phyloP scores from a whole-genome alignment of 129 eudicot genomes.

The Flaveria robusta region DNA sequence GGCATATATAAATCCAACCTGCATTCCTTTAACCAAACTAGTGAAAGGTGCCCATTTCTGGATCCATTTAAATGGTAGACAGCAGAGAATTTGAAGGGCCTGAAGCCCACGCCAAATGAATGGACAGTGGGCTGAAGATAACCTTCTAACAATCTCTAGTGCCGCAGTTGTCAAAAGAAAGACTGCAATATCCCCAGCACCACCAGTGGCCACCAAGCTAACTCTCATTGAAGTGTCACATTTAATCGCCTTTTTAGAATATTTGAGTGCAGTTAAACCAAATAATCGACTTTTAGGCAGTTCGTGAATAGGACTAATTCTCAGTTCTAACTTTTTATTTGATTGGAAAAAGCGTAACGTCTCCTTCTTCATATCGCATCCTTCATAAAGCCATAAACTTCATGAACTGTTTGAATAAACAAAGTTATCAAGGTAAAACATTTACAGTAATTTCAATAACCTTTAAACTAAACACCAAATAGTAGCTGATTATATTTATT shows the following conservation, averaged over 20 bases:
- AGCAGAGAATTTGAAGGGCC: conserved; percentile 54
- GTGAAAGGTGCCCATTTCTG: conserved; percentile 54
- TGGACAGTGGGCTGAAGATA: conserved; percentile 57
- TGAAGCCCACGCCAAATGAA: conserved; percentile 68
- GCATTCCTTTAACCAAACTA: conserved; percentile 42
- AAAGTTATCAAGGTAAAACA: not conserved
- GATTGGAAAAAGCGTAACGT: conserved; percentile 26
- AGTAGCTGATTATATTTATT: not conserved
- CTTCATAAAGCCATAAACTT: conserved; percentile 16
- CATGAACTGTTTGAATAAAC: not conserved
- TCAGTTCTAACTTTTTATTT: conserved; percentile 37
- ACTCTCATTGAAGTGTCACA: conserved; percentile 48
- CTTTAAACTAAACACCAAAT: not conserved
- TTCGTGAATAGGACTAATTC: conserved; percentile 27
- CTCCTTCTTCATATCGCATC: conserved; percentile 46
- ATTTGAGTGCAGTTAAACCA: conserved; percentile 43
- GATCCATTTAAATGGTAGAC: conserved; percentile 65
- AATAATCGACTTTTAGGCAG: conserved; percentile 36
- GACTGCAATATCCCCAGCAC: conserved; percentile 28
- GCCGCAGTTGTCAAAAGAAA: conserved; percentile 59
- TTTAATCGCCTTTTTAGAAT: conserved; percentile 44
- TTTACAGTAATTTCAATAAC: not conserved
- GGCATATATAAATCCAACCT: conserved; percentile 42
- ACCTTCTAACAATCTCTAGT: conserved; percentile 60
- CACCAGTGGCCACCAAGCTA: conserved; percentile 37